Evolutionary conservation across 2,329 filamentous ascomycete genomes (phyloP), one percentile per base, ranked within the genome.

Genomic region (Epichloe brachyelytri): DNA sequence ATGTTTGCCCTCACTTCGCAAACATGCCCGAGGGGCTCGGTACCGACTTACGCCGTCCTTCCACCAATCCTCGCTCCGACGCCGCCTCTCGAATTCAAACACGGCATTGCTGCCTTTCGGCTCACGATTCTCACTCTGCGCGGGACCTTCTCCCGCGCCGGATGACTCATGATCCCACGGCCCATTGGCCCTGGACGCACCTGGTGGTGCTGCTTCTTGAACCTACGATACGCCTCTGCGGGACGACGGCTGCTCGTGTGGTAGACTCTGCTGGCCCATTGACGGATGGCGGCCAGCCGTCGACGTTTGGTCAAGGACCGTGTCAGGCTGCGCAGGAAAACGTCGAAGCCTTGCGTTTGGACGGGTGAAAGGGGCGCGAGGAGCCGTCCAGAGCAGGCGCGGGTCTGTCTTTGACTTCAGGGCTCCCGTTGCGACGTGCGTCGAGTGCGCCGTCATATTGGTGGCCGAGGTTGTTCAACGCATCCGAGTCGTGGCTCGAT

Each of bases 31-130:
- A 49, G 51, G 50, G 1, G 51, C 51, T 26, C 46, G 60, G 50
- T 63, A 69, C 51, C 58, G 63, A 20, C 59, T 58, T 3, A 65
- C 61, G 4, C 64, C 65, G 7, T 65, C 64, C 45, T 56, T 60
- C 67, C 67, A 69, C 65, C 67, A 68, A 15, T 63, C 60, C 36
- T 63, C 55, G 34, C 60, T 55, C 12, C 58, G 55, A 4, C 54
- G 53, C 37, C 52, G 55, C 38, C 55, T 53, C 17, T 65, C 59
- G 26, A 61, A 46, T 3, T 57, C 56, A 50, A 64, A 65, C 2
- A 55, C 34, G 34, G 55, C 56, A 47, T 56, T 58, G 5, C 55
- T 58, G 40, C 55, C 58, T 30, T 60, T 56, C 7, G 57, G n/a
- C 22, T 61, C 63, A n/a, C 53, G 55, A 49, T 59, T 37, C 58